These are phyloP conservation scores for Datura wrightii DNA, from an alignment of 257 asterid genomes.

Conservation along the genomic window DNA sequence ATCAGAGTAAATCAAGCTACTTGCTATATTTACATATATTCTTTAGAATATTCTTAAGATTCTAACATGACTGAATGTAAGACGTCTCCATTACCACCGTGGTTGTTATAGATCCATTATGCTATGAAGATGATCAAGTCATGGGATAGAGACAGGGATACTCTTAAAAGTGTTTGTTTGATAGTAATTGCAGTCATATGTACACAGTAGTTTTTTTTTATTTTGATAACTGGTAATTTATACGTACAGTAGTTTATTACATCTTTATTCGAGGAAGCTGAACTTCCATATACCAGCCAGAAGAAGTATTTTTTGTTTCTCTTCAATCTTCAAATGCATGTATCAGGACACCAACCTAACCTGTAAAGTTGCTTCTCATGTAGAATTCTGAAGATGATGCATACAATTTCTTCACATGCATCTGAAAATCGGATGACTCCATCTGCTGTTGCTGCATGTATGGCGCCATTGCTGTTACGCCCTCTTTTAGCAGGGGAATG, in stretches of 20 bases:
- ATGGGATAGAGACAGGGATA: neutral
- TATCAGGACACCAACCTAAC: constrained; percentile 22
- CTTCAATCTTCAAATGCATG: neutral
- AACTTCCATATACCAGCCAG: constrained; percentile 7
- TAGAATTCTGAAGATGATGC: constrained; percentile 91
- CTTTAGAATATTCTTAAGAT: no score
- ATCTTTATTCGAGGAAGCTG: constrained; percentile 17
- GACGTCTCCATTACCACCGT: neutral
- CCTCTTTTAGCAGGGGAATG: constrained; percentile 96
- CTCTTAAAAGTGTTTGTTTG: constrained; percentile 20
- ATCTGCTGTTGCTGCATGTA: constrained; percentile 95
- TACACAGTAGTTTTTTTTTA: neutral
- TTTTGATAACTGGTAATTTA: neutral
- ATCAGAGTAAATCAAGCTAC: no score
- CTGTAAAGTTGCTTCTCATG: constrained; percentile 35
- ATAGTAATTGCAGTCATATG: neutral
- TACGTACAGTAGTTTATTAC: constrained; percentile 11
- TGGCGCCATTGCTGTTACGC: constrained; percentile 96
- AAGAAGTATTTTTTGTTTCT: neutral
- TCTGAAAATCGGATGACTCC: constrained; percentile 86
- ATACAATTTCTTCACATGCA: constrained; percentile 70
- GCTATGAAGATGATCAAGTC: neutral
- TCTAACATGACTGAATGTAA: neutral
- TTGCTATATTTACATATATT: no score
- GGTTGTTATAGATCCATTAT: neutral